Evolutionary conservation across 306 rosid species (phyloP), one percentile per base, ranked within the genome.

Genomic region (Elaeagnus macrophylla): DNA sequence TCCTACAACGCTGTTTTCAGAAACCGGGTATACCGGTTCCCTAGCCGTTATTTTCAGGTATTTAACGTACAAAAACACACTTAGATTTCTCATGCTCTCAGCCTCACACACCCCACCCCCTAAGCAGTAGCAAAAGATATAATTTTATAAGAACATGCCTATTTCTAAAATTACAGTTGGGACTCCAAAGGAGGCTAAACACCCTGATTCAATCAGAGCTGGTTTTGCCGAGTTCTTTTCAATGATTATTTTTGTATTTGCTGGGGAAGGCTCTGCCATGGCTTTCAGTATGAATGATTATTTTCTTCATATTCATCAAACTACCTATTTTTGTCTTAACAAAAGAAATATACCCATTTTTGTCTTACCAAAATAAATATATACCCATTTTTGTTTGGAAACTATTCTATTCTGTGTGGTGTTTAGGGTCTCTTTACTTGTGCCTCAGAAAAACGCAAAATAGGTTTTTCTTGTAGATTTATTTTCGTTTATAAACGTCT

Each of bases 211-310:
- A 18, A 72, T 87, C 9, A 73, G 80, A 68, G 94, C 94, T 0
- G 86, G 84, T 4, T 64, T 81, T 6, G 86, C 94, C 0, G 95
- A 87, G 59, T 83, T 87, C 63, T 83, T 87, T 56, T 87, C 95
- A 2, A 83, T 66, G 87, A 39, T 83, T 15, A 83, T 87, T 53
- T 87, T 87, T 62, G 89, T 87, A 14, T 87, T 87, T 58, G 94
- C 94, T 56, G 96, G 96, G 0, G 82, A 83, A 77, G 96, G 94
- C 50, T 87, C 89, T 36, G 89, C 85, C 57, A 75, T 83, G 83
- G 94, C 94, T 54, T 81, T 77, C 47, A 67, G 87, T 83, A 65
- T 68, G 78, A 18, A 65, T 68, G 78, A 18, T 65, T 51, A 25
- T 25, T 25, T 25, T 25, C 32, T 25, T 25, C 32, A 17, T 25